These are phyloP conservation scores for Penstemon davidsonii DNA, from an alignment of 257 asterid genomes.

Conservation along the genomic window DNA sequence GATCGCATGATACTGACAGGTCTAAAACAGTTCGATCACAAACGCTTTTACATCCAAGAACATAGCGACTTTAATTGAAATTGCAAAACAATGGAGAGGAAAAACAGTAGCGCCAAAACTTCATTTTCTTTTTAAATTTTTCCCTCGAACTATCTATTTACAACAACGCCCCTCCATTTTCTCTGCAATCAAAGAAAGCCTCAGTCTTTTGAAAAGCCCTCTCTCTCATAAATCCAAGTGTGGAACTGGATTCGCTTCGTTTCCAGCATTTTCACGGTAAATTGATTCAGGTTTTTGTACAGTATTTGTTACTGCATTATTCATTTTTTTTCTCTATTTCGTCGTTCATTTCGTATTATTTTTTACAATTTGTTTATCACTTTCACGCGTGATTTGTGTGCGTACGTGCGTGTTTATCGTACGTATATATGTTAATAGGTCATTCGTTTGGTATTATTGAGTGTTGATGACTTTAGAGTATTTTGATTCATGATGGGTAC, in stretches of 20 bases:
- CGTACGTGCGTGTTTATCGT: neutral
- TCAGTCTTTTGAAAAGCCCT: conserved; percentile 1
- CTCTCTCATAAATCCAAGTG: neutral
- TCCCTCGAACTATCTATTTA: conserved; percentile 8
- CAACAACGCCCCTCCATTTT: neutral
- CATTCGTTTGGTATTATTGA: neutral
- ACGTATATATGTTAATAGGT: neutral
- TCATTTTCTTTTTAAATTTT: no score
- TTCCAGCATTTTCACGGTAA: neutral
- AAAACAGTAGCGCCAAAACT: no score
- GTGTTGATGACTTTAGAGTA: neutral
- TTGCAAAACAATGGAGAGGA: no score
- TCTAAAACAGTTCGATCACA: no score
- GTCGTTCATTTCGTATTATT: conserved; percentile 1
- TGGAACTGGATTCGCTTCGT: neutral
- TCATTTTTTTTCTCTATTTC: neutral
- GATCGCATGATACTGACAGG: no score
- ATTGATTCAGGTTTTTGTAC: neutral
- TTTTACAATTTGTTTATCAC: conserved; percentile 2
- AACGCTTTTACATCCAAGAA: no score
- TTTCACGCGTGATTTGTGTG: conserved; percentile 19
- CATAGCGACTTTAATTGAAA: no score
- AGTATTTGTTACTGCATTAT: neutral
- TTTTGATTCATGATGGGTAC: neutral
- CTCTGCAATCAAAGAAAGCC: conserved; percentile 4